These are phyloP conservation scores for Carallia brachiata DNA, from an alignment of 345 rosid species.

Conservation along the genomic window DNA sequence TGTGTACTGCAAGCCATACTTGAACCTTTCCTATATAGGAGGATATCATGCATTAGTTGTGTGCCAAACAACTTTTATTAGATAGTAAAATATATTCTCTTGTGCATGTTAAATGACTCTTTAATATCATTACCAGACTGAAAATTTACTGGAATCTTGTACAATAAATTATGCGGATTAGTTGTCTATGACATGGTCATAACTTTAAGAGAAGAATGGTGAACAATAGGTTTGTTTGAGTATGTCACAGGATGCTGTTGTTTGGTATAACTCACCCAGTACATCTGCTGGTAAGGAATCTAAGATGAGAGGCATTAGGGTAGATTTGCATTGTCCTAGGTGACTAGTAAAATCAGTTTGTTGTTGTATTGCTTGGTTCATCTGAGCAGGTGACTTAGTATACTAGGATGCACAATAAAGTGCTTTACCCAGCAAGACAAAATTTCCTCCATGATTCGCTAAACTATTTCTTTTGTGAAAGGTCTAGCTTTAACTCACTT, in stretches of 20 bases:
- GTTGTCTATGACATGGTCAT: neutral
- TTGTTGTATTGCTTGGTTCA: neutral
- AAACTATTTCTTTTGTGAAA: neutral
- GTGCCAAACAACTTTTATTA: neutral
- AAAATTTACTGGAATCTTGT: neutral
- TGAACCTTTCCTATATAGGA: neutral
- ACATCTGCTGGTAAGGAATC: neutral
- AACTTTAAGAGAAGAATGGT: neutral
- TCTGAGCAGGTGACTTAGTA: neutral
- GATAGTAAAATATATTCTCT: neutral
- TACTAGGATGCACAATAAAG: neutral
- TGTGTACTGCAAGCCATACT: constrained; percentile 27
- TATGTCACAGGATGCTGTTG: neutral
- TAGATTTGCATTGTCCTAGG: no score
- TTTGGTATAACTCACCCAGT: no score
- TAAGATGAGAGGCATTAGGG: neutral
- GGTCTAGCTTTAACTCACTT: neutral
- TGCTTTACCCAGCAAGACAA: neutral
- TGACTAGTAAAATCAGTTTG: neutral
- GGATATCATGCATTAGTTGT: neutral
- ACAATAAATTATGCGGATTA: neutral
- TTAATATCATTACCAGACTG: no score
- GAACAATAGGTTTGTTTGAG: neutral
- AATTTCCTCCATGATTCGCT: neutral
- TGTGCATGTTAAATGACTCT: no score